phyloP scores from a whole-genome alignment of 1,139 yeast species.

The Geotrichum reessii region DNA sequence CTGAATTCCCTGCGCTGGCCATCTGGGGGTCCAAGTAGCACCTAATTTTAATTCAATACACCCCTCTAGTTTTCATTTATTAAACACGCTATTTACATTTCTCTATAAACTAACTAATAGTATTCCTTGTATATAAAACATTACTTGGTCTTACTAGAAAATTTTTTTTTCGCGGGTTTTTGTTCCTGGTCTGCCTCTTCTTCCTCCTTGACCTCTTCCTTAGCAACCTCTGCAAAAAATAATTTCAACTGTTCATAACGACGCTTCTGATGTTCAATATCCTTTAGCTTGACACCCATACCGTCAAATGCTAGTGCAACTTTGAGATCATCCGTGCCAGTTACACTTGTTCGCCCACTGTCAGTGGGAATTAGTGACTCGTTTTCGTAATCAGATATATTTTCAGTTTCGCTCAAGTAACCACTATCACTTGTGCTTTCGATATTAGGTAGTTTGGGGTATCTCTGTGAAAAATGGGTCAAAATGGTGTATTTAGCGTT shows the following conservation, averaged over 20 bases:
- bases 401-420: conserved; percentile 20
- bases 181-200: neutral
- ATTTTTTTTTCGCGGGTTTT: neutral
- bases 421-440: conserved; percentile 27
- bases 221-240: conserved; percentile 26
- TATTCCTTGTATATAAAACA: neutral
- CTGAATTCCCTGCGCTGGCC: neutral
- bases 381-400: conserved; percentile 23
- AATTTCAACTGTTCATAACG: conserved; percentile 30
- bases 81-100: neutral
- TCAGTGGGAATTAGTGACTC: conserved; percentile 13
- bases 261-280: conserved; percentile 36
- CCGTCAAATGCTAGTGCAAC: conserved; percentile 57
- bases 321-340: conserved; percentile 8
- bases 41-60: neutral
- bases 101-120: neutral
- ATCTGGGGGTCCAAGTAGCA: neutral
- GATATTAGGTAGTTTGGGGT: conserved; percentile 59
- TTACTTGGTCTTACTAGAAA: neutral
- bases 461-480: conserved; percentile 91
- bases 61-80: neutral
- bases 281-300: conserved; percentile 45
- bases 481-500: conserved; percentile 62
- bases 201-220: conserved; percentile 12
- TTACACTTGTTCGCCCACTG: neutral